These are phyloP conservation scores for Moelleriella libera DNA, from an alignment of 2,329 filamentous ascomycete genomes.

Conservation along the genomic window DNA sequence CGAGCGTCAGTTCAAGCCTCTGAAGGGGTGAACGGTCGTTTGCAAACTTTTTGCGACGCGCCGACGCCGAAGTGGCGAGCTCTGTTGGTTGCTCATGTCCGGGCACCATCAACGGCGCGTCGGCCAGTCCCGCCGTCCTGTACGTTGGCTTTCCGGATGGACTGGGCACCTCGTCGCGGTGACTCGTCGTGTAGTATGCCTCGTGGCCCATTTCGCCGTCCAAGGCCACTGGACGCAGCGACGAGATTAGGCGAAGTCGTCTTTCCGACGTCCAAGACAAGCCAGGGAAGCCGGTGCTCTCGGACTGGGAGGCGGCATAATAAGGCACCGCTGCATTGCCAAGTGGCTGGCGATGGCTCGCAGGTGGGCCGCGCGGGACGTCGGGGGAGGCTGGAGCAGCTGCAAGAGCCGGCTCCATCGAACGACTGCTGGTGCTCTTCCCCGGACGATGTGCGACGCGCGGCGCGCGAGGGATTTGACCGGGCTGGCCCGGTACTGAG, in stretches of 20 bases:
- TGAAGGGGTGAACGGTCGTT: slow-evolving; percentile 82
- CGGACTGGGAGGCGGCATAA: slow-evolving; percentile 9
- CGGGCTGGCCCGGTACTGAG: too few relatives aligned
- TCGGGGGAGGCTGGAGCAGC: slow-evolving; percentile 43
- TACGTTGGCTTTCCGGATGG: too few relatives aligned
- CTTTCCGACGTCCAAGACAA: neutral
- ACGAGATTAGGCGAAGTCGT: neutral
- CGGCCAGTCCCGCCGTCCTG: slow-evolving; percentile 8
- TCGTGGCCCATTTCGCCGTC: slow-evolving; percentile 12
- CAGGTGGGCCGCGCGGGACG: slow-evolving; percentile 42
- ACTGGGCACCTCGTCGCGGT: slow-evolving; percentile 2
- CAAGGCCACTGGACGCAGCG: neutral
- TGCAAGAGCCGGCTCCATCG: slow-evolving; percentile 10
- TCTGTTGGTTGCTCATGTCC: slow-evolving; percentile 17
- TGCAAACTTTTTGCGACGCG: slow-evolving; percentile 49
- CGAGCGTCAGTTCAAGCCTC: slow-evolving; percentile 79
- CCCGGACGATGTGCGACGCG: slow-evolving; percentile 14
- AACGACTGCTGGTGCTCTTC: slow-evolving; percentile 18
- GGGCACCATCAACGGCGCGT: slow-evolving; percentile 3
- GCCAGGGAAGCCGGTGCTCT: slow-evolving; percentile 1
- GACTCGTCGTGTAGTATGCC: slow-evolving; percentile 11
- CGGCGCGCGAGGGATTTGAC: too few relatives aligned
- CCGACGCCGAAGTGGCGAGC: slow-evolving; percentile 22
- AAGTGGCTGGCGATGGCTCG: slow-evolving; percentile 39
- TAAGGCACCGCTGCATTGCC: slow-evolving; percentile 12